Base-by-base conservation (phyloP, 495 filamentous ascomycete genomes). In the Tuber borchii region DNA sequence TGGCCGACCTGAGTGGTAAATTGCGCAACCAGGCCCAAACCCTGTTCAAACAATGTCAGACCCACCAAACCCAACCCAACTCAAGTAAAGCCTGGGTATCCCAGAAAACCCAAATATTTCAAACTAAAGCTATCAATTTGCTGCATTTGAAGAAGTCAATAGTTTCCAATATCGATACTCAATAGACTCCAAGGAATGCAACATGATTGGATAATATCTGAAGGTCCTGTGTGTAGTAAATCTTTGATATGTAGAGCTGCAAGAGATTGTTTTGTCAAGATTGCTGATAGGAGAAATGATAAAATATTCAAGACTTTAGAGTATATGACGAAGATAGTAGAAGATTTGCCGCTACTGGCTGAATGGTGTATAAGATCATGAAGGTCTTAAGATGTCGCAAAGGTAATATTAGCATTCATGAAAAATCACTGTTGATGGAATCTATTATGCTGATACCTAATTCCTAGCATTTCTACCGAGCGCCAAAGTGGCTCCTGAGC, bases 141-240 rank as follows among this genome's bases (percentile, higher is more conserved):
- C n/a, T n/a, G n/a, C n/a, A n/a, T n/a, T n/a, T n/a, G n/a, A n/a
- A n/a, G n/a, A n/a, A n/a, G n/a, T n/a, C n/a, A n/a, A n/a, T n/a
- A n/a, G n/a, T n/a, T n/a, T n/a, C n/a, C n/a, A n/a, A n/a, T n/a
- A n/a, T n/a, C n/a, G n/a, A n/a, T n/a, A n/a, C n/a, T n/a, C 68
- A 70, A 26, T 70, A 70, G n/a, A 70, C 39, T 70, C n/a, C 68
- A 34, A 70, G 68, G 22, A 70, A 34, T 17, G 68, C n/a, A 22
- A 70, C 17, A 6, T 34, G 68, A 34, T 70, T 70, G 0, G 68
- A n/a, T 34, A n/a, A 70, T 8, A 9, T 19, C 68, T n/a, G 34
- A 34, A 70, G n/a, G 22, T 70, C 68, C 5, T 6, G 3, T 10
- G 68, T 70, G n/a, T 10, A 34, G 39, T 70, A 8, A 10, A 26